Conservation (phyloP, 345 rosid genomes). For the Salix viminalis region DNA sequence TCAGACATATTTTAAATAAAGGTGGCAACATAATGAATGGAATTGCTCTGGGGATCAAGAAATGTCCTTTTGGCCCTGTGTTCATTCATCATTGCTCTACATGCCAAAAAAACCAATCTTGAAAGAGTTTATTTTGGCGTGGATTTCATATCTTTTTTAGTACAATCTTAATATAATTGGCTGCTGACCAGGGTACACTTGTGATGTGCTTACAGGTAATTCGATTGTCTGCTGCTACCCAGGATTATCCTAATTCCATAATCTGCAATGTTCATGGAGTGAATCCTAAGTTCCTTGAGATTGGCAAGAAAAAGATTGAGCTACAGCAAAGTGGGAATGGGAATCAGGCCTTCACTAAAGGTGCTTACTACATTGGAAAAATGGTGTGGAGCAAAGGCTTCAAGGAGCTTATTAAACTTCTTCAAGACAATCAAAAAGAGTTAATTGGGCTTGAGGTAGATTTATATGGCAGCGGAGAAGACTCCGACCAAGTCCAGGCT, state of each 20-base stretch:
- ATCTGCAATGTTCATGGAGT: slow-evolving; percentile 96
- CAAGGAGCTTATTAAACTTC: slow-evolving; percentile 74
- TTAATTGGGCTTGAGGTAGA: slow-evolving; percentile 66
- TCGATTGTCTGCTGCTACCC: slow-evolving; percentile 91
- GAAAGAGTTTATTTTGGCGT: background rate
- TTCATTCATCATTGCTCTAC: no score
- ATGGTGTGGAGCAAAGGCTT: slow-evolving; percentile 99
- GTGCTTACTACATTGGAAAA: slow-evolving; percentile 90
- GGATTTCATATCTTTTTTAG: background rate
- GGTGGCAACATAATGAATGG: no score
- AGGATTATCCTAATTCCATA: slow-evolving; percentile 72
- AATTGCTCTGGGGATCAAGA: no score
- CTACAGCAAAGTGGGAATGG: slow-evolving; percentile 45
- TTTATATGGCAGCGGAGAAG: slow-evolving; percentile 86
- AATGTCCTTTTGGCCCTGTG: no score
- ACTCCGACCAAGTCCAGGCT: slow-evolving; percentile 61
- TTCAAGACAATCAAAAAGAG: slow-evolving; percentile 64
- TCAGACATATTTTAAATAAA: no score
- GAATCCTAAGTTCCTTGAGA: slow-evolving; percentile 83
- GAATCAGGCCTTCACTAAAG: slow-evolving; percentile 56
- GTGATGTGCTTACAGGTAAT: slow-evolving; percentile 54
- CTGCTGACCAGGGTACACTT: slow-evolving; percentile 1
- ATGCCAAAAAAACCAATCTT: background rate
- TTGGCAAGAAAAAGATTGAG: slow-evolving; percentile 63
- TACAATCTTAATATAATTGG: background rate